phyloP scores from a whole-genome alignment of 2,329 filamentous ascomycete genomes.

The Tolypocladium tropicale region DNA sequence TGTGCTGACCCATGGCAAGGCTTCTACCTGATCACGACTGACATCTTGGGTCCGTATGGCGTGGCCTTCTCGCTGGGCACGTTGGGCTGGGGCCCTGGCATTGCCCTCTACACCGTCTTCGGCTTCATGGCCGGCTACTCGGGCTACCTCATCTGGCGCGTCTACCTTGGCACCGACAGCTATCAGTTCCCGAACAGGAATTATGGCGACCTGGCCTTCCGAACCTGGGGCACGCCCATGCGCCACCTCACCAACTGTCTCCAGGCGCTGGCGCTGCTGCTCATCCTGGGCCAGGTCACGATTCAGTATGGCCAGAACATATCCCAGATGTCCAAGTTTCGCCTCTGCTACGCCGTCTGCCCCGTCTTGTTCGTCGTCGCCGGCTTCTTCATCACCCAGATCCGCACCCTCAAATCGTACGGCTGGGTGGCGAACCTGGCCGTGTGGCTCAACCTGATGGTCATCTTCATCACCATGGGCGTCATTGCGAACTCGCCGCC shows the following conservation, averaged over 20 bases:
- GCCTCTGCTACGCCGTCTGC: conserved; percentile 42
- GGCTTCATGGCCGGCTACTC: conserved; percentile 24
- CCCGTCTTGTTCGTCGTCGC: conserved; percentile 36
- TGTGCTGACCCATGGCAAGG: background rate
- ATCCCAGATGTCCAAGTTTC: conserved; percentile 37
- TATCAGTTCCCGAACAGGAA: conserved; percentile 33
- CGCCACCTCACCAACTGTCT: conserved; percentile 37
- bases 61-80: conserved; percentile 7
- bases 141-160: conserved; percentile 34
- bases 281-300: conserved; percentile 42
- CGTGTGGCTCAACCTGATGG: conserved; percentile 44
- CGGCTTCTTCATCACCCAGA: conserved; percentile 43
- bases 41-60: conserved; percentile 7
- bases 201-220: conserved; percentile 38
- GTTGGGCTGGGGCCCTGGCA: conserved; percentile 22
- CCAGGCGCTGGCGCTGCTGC: conserved; percentile 35
- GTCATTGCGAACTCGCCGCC: conserved; percentile 37
- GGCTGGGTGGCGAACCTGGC: conserved; percentile 45
- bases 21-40: conserved; percentile 8
- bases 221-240: conserved; percentile 31
- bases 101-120: conserved; percentile 35
- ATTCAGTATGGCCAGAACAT: conserved; percentile 43
- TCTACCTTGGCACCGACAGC: conserved; percentile 24
- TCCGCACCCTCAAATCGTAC: conserved; percentile 43
- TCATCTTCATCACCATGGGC: conserved; percentile 46